Conservation (phyloP, 108 stramenopile species). For the Epithemia pelagica region DNA sequence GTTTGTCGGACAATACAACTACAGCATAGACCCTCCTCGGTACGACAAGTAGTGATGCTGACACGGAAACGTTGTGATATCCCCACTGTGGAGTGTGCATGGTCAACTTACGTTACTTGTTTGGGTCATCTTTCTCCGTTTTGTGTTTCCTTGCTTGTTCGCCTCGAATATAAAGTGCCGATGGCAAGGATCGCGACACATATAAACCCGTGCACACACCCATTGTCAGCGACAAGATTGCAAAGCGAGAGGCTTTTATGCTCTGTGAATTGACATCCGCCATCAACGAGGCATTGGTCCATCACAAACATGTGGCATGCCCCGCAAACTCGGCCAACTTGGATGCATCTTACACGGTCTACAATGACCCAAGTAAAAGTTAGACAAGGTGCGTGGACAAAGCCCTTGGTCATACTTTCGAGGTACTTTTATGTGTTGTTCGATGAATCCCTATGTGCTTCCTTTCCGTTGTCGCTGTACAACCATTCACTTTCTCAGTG, state of each 20-base stretch:
- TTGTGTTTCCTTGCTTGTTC: neutral
- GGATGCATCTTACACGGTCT: conserved; percentile 5
- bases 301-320: conserved; percentile 73
- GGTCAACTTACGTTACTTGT: neutral
- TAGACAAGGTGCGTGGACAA: no score
- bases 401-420: no score
- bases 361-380: conserved; percentile 9
- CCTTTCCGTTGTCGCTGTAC: no score
- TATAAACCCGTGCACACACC: conserved; percentile 1
- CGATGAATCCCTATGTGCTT: no score
- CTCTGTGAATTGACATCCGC: conserved; percentile 56
- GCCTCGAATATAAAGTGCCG: neutral
- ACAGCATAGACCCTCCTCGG: conserved; percentile 5
- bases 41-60: neutral
- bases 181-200: conserved; percentile 4
- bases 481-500: no score
- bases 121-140: neutral
- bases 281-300: conserved; percentile 69
- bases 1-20: neutral
- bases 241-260: conserved; percentile 56
- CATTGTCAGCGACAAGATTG: conserved; percentile 26
- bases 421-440: no score
- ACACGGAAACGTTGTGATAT: no score
- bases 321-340: conserved; percentile 46
- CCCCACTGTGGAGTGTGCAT: no score